Base-by-base conservation (phyloP, 441 rosid species). In the Codiaeum variegatum region DNA sequence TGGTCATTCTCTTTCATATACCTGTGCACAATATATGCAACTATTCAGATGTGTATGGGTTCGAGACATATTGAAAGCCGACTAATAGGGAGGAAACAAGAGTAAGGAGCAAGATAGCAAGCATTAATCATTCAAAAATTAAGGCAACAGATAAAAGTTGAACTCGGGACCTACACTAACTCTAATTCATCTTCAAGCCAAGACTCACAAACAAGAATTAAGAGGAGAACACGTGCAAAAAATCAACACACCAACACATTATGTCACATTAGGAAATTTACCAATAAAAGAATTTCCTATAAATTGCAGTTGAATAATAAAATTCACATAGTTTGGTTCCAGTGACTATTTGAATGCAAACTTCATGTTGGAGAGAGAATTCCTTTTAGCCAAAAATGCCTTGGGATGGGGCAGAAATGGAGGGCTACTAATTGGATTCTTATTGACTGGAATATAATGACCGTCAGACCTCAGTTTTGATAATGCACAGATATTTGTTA, bases 1-100 rank as follows among this genome's bases (percentile, higher is more conserved):
- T 77, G 78, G 47, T 87, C 91, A 78, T 80, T 82, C 63, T 87
- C 86, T 81, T 81, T 76, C 77, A 85, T 62, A 83, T 86, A 90
- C 68, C 99, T 96, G 83, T 73, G 67, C 18, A 67, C 40, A 29
- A 58, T 5, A 65, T 24, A 51, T 2, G 19, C 26, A 21, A 49
- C 32, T n/a, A 55, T 21, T 38, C 16, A 24, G 54, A 40, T n/a
- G 5, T 28, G 31, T 38, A 6, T 2, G 29, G 34, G 40, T 51
- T 21, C 18, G 51, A 23, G 62, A 13, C 7, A 42, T 31, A 60
- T 38, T 13, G 13, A 52, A 52, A 34, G 34, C 36, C 4, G 59
- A 29, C 3, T 11, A n/a, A 6, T 1, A 23, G 3, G n/a, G 4
- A 26, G n/a, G 11, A 28, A 44, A 44, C 1, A 12, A 66, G 1